Conservation (phyloP, 805 yeast genomes). For the Pichia nakasei region DNA sequence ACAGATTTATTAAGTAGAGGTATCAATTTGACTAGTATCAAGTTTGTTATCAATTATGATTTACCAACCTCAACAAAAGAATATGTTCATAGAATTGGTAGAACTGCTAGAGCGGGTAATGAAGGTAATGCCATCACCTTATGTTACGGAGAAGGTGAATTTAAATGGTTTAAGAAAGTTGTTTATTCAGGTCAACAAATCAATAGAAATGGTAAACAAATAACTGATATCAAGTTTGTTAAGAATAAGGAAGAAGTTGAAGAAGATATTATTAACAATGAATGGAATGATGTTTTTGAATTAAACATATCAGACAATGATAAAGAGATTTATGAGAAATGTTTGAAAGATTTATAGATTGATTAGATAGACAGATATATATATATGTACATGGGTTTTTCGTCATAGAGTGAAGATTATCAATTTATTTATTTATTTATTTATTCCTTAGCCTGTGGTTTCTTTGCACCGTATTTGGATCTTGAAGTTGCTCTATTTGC, state of each 20-base stretch:
- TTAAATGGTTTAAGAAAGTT: slow-evolving; percentile 47
- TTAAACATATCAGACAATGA: slow-evolving; percentile 29
- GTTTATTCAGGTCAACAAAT: slow-evolving; percentile 41
- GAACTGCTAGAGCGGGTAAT: slow-evolving; percentile 91
- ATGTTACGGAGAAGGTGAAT: slow-evolving; percentile 72
- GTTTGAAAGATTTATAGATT: slow-evolving; percentile 25
- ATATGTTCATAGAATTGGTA: slow-evolving; percentile 91
- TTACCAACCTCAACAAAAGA: slow-evolving; percentile 83
- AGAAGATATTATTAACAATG: slow-evolving; percentile 1
- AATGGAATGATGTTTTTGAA: slow-evolving; percentile 13
- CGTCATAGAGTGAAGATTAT: not conserved
- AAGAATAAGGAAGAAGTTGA: slow-evolving; percentile 10
- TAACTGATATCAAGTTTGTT: slow-evolving; percentile 27
- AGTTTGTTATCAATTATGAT: slow-evolving; percentile 82
- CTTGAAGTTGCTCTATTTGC: slow-evolving; percentile 87
- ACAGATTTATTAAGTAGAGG: slow-evolving; percentile 98
- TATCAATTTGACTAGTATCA: slow-evolving; percentile 64
- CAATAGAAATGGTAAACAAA: slow-evolving; percentile 35
- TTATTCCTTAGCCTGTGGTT: slow-evolving; percentile 44
- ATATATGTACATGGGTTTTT: slow-evolving; percentile 6
- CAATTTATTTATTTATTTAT: not conserved
- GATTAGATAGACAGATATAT: not conserved
- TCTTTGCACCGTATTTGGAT: slow-evolving; percentile 90
- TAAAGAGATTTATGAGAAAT: slow-evolving; percentile 33
- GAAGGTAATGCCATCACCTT: slow-evolving; percentile 68